Conservation (phyloP, 2,329 filamentous ascomycete genomes). For the Intubia oerlemansii region DNA sequence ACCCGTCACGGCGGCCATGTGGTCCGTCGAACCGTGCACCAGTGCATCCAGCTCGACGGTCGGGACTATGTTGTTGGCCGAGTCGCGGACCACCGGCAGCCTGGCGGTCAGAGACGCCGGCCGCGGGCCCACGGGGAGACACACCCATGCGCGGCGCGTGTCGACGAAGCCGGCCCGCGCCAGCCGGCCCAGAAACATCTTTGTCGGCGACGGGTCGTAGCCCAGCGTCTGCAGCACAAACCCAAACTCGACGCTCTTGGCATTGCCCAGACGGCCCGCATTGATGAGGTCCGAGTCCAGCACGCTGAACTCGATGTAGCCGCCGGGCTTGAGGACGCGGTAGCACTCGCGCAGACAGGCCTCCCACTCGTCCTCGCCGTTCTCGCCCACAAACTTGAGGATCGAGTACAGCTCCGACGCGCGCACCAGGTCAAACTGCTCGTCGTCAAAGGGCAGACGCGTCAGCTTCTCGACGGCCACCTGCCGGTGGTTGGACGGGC, state of each 20-base stretch:
- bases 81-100: slow-evolving; percentile 11
- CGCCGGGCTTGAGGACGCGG: slow-evolving; percentile 80
- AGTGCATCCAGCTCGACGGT: slow-evolving; percentile 38
- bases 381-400: slow-evolving; percentile 50
- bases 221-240: slow-evolving; percentile 76
- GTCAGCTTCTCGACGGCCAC: slow-evolving; percentile 59
- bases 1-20: slow-evolving; percentile 55
- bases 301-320: slow-evolving; percentile 76
- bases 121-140: slow-evolving; percentile 54
- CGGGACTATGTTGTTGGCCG: slow-evolving; percentile 18
- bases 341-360: slow-evolving; percentile 67
- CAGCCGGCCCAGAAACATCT: slow-evolving; percentile 57
- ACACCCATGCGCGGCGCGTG: slow-evolving; percentile 71
- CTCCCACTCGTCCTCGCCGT: slow-evolving; percentile 70
- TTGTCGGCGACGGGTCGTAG: slow-evolving; percentile 72
- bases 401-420: slow-evolving; percentile 71
- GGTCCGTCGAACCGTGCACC: slow-evolving; percentile 45
- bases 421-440: slow-evolving; percentile 80
- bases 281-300: slow-evolving; percentile 83
- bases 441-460: slow-evolving; percentile 64
- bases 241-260: slow-evolving; percentile 77
- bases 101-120: slow-evolving; percentile 19
- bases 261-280: slow-evolving; percentile 56
- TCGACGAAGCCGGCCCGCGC: slow-evolving; percentile 56
- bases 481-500: slow-evolving; percentile 71